Evolutionary conservation across 2,329 filamentous ascomycete species (phyloP).

Genomic region (Exophiala sideris): DNA sequence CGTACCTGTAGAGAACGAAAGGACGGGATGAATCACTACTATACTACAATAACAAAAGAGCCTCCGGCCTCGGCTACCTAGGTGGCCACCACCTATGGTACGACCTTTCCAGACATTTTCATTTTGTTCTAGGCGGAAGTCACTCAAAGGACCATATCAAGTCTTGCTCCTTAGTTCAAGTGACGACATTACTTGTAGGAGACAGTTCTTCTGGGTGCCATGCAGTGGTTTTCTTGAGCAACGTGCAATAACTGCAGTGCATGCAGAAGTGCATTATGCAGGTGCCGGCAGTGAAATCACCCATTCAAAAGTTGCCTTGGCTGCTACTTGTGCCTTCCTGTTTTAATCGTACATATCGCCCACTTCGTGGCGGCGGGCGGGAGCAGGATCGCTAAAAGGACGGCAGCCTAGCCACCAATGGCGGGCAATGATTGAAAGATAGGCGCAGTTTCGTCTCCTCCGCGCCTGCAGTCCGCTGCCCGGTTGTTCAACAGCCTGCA

Average conservation of each 20-base stretch:
- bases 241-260: background rate
- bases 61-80: too few species aligned
- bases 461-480: too few species aligned
- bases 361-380: slow-evolving; percentile 1
- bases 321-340: too few species aligned
- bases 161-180: background rate
- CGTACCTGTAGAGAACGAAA: too few species aligned
- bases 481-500: background rate
- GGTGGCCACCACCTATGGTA: too few species aligned
- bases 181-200: background rate
- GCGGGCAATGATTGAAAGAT: background rate
- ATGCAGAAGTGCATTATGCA: background rate
- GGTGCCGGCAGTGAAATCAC: background rate
- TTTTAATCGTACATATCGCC: background rate
- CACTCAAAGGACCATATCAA: too few species aligned
- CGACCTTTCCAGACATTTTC: too few species aligned
- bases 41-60: too few species aligned
- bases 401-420: background rate
- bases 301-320: background rate
- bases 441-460: background rate
- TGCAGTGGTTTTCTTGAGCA: background rate
- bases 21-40: too few species aligned
- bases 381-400: background rate
- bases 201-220: background rate
- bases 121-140: too few species aligned